phyloP scores from a whole-genome alignment of 495 filamentous ascomycete species.

The Trichocladium uniseriatum region DNA sequence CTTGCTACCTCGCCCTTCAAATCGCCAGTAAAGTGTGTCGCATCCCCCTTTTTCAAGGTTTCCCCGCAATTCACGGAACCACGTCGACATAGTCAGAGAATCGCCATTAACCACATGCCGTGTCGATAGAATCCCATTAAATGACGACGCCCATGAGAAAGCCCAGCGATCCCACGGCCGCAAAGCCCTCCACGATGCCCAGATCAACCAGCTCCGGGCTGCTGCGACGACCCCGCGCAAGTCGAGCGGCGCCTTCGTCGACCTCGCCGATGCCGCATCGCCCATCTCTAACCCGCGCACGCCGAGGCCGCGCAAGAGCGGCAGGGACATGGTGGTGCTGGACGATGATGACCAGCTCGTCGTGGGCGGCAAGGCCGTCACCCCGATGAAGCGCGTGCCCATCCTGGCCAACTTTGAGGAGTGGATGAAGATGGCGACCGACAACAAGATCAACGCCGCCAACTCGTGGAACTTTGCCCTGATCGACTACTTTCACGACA shows the following conservation, averaged over 20 bases:
- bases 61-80: background rate
- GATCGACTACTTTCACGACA: slow-evolving; percentile 99
- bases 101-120: background rate
- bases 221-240: slow-evolving; percentile 78
- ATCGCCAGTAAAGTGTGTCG: slow-evolving; percentile 59
- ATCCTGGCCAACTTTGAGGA: slow-evolving; percentile 98
- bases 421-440: slow-evolving; percentile 99
- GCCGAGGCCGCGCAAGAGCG: slow-evolving; percentile 35
- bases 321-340: slow-evolving; percentile 45
- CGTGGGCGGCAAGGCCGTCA: slow-evolving; percentile 62
- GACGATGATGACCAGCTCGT: slow-evolving; percentile 51
- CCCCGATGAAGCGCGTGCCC: slow-evolving; percentile 92
- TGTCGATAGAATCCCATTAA: slow-evolving; percentile 72
- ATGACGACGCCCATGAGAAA: slow-evolving; percentile 91
- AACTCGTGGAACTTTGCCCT: slow-evolving; percentile 99
- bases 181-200: slow-evolving; percentile 78
- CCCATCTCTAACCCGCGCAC: slow-evolving; percentile 52
- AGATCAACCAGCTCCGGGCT: slow-evolving; percentile 83
- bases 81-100: too few species aligned
- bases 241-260: slow-evolving; percentile 49
- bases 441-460: slow-evolving; percentile 99
- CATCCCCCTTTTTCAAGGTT: background rate
- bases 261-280: slow-evolving; percentile 46
- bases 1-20: slow-evolving; percentile 46
- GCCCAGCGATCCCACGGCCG: slow-evolving; percentile 78